Conservation (phyloP, 2,329 filamentous ascomycete species). For the Torrubiellomyces zombiae region DNA sequence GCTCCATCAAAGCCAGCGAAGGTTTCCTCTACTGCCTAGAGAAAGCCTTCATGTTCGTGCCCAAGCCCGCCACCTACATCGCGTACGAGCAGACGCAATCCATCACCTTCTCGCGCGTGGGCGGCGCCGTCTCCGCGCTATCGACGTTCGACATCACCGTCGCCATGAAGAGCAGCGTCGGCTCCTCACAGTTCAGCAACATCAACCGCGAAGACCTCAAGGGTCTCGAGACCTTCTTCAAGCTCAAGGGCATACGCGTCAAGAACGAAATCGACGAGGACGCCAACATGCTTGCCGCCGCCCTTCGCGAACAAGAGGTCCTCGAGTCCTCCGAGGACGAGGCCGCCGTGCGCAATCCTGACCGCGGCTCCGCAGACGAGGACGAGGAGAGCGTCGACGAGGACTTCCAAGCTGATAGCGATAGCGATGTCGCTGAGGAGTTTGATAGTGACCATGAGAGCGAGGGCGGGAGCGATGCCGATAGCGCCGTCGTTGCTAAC, state of each 20-base stretch:
- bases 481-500: slow-evolving; percentile 30
- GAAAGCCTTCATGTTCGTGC: slow-evolving; percentile 98
- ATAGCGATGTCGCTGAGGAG: slow-evolving; percentile 92
- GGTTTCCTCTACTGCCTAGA: slow-evolving; percentile 94
- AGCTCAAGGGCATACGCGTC: slow-evolving; percentile 81
- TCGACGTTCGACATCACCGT: slow-evolving; percentile 97
- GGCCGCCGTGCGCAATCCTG: slow-evolving; percentile 50
- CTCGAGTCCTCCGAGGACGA: slow-evolving; percentile 76
- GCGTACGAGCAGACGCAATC: slow-evolving; percentile 83
- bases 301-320: slow-evolving; percentile 67
- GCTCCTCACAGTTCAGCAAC: slow-evolving; percentile 94
- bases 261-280: slow-evolving; percentile 99
- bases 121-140: slow-evolving; percentile 80
- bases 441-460: slow-evolving; percentile 87
- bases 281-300: slow-evolving; percentile 61
- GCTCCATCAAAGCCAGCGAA: slow-evolving; percentile 99
- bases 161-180: slow-evolving; percentile 68
- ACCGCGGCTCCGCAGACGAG: slow-evolving; percentile 85
- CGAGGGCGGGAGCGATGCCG: slow-evolving; percentile 45
- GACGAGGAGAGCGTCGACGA: slow-evolving; percentile 92
- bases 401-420: slow-evolving; percentile 83
- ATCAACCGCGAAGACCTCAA: slow-evolving; percentile 97
- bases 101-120: slow-evolving; percentile 90
- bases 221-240: slow-evolving; percentile 94
- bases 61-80: slow-evolving; percentile 94